phyloP scores from a whole-genome alignment of 129 eudicot species.

The Chrysanthemum makinoi region DNA sequence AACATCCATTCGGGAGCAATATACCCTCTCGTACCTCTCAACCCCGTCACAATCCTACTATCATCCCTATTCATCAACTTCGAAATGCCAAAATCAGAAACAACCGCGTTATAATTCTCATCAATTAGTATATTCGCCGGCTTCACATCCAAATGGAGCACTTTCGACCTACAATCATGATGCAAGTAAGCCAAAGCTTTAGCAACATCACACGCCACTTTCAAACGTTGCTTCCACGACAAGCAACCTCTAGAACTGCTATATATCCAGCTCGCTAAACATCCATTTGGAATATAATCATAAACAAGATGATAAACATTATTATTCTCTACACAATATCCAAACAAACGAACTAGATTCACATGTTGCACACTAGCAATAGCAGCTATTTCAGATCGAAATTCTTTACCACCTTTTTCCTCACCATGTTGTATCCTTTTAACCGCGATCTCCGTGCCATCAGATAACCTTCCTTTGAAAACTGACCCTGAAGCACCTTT shows the following conservation, averaged over 20 bases:
- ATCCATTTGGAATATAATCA: constrained; percentile 61
- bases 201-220: constrained; percentile 68
- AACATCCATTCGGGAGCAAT: constrained; percentile 86
- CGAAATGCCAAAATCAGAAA: constrained; percentile 79
- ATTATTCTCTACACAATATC: constrained; percentile 49
- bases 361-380: constrained; percentile 80
- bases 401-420: constrained; percentile 62
- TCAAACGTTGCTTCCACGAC: constrained; percentile 47
- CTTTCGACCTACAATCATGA: constrained; percentile 76
- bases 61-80: constrained; percentile 64
- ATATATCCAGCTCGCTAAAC: constrained; percentile 66
- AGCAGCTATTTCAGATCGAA: constrained; percentile 73
- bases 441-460: constrained; percentile 72
- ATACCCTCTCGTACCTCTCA: constrained; percentile 81
- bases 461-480: constrained; percentile 50
- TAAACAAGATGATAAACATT: constrained; percentile 54
- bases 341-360: constrained; percentile 55
- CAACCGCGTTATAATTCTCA: constrained; percentile 43
- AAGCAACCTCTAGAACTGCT: constrained; percentile 42
- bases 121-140: constrained; percentile 73
- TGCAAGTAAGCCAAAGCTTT: constrained; percentile 75
- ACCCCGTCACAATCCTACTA: constrained; percentile 46
- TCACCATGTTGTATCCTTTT: constrained; percentile 61
- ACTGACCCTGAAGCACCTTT: constrained; percentile 67
- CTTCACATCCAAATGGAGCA: constrained; percentile 73